A percentile compares a stretch with the other conserved stretches of the same genome.
phyloP scores from a whole-genome alignment of 2,329 filamentous ascomycete species.

The Myriosclerotinia duriaeana region DNA sequence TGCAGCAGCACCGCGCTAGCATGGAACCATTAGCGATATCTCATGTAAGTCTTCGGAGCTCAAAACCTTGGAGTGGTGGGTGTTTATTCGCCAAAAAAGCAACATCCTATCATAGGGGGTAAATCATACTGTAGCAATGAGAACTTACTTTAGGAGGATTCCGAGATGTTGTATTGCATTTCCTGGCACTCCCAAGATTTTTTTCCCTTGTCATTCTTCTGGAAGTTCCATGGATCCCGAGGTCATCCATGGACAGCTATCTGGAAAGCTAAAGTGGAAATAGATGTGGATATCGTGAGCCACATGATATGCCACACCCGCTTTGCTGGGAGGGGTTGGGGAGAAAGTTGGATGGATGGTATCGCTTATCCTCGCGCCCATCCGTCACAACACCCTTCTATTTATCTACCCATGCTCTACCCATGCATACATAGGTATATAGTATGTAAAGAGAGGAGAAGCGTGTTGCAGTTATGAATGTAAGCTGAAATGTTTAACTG shows the following conservation, averaged over 20 bases:
- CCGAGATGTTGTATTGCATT: background rate
- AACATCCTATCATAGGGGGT: background rate
- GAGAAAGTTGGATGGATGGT: background rate
- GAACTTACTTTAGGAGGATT: background rate
- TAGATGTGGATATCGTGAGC: background rate
- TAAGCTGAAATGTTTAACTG: background rate
- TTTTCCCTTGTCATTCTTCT: background rate
- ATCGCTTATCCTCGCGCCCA: conserved; percentile 9
- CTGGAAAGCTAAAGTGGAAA: background rate
- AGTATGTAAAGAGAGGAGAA: conserved; percentile 8
- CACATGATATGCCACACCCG: conserved; percentile 17
- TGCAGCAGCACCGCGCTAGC: conserved; percentile 5
- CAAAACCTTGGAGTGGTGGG: background rate
- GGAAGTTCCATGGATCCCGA: conserved; percentile 1
- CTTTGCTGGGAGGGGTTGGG: conserved; percentile 12
- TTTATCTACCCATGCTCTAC: background rate
- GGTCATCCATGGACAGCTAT: background rate
- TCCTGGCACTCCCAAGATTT: background rate
- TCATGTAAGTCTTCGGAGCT: conserved; percentile 20
- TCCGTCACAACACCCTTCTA: background rate
- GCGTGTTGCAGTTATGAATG: conserved; percentile 10
- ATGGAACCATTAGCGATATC: background rate
- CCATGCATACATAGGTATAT: background rate
- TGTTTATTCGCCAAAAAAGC: too few relatives aligned
- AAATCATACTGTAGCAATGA: background rate